Evolutionary conservation across 768 basidiomycete genomes (phyloP), one percentile per base, ranked within the genome.

Genomic region (Hemileccinum rubropunctum): DNA sequence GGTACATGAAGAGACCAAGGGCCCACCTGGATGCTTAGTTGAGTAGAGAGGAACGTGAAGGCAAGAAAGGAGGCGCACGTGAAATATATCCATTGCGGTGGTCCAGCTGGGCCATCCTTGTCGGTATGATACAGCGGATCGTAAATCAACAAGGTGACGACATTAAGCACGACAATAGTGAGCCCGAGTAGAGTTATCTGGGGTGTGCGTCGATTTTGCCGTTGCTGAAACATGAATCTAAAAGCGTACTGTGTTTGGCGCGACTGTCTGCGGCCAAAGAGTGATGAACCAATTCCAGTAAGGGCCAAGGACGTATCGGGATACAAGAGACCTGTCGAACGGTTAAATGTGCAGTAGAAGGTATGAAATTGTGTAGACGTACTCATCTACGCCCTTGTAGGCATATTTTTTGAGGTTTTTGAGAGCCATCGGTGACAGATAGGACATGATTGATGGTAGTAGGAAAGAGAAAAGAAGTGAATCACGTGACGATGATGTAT

Each of bases 231-330:
- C 4, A 28, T 14, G 23, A 5, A 30, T 15, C 26, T 6, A 47
- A 41, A 6, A 23, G 74, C 86, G 49, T 60, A 95, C 94, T 11
- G 86, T 86, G 66, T 98, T 98, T 2, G 94, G 94, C 0, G 94
- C 94, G 6, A 98, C 75, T 39, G 75, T 83, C 39, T 78, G 74
- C 2, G 94, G 94, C 83, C 90, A 95, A 21, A 94, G 75, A 5
- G 82, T 92, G 47, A 95, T 88, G 53, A 95, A 82, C 88, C 88
- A 89, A 30, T 76, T 90, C 93, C 94, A 97, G 70, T 86, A 95
- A 3, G 88, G 89, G 38, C 83, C 80, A 46, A 98, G 73, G 20
- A 94, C 71, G 66, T 86, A 85, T 61, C 80, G 76, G 34, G 91
- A 91, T 2, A 88, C 59, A 28, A 90, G 57, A 9, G 91, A 95